A percentile compares a stretch with the other conserved stretches of the same genome.
Conservation (phyloP, 2,329 filamentous ascomycete genomes). For the Diaporthe humulicola region DNA sequence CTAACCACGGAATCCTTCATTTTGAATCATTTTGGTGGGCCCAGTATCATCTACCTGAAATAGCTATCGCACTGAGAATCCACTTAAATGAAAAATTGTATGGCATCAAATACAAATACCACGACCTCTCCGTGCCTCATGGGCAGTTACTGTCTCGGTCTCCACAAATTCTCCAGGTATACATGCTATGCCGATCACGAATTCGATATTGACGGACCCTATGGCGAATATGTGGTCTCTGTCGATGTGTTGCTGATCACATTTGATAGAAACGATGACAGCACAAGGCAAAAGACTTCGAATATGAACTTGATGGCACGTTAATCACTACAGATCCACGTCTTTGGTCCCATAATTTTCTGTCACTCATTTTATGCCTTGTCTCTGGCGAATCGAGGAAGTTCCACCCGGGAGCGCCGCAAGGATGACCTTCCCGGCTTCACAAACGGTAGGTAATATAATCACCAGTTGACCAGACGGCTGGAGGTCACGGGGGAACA, state of each 20-base stretch:
- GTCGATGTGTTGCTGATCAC: background rate
- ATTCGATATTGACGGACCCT: background rate
- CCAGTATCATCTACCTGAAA: no score
- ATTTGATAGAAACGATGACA: background rate
- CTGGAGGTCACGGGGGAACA: background rate
- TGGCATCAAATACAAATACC: background rate
- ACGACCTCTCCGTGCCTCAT: background rate
- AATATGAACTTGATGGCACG: background rate
- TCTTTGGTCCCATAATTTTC: no score
- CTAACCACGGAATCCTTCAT: no score
- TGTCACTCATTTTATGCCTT: background rate
- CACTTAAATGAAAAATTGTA: background rate
- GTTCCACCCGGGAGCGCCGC: background rate
- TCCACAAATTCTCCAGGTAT: background rate
- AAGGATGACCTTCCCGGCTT: background rate
- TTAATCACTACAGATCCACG: background rate
- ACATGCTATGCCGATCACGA: background rate
- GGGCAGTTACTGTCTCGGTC: background rate
- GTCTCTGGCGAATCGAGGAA: background rate
- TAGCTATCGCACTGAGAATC: background rate
- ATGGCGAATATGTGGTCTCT: background rate
- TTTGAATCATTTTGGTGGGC: background rate
- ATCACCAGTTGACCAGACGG: background rate
- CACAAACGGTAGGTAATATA: background rate
- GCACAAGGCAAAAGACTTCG: background rate